These are phyloP conservation scores for Nepenthes alata DNA, from an alignment of 179 eudicot genomes.

Conservation along the genomic window DNA sequence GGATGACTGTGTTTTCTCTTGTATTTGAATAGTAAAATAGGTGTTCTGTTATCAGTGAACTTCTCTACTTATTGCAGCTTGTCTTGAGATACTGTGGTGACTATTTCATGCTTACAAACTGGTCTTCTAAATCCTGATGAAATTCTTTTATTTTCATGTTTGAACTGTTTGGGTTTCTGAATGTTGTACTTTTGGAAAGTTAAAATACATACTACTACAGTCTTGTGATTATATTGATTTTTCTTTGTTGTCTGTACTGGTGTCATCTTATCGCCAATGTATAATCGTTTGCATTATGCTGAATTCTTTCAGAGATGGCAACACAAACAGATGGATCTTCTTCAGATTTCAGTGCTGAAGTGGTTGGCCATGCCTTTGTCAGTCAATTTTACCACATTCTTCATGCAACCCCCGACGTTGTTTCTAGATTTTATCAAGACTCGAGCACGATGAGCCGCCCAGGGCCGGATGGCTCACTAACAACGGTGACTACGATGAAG, in stretches of 20 bases:
- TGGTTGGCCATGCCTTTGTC: conserved; percentile 31
- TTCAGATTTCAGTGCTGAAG: conserved; percentile 11
- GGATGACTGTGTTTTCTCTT: too few species aligned
- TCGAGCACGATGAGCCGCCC: conserved; percentile 39
- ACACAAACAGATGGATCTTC: conserved; percentile 6
- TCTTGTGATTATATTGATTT: background rate
- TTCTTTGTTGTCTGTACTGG: background rate
- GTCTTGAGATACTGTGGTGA: too few species aligned
- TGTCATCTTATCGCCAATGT: background rate
- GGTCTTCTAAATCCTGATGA: too few species aligned
- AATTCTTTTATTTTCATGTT: too few species aligned
- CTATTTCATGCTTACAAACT: too few species aligned
- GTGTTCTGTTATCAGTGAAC: too few species aligned
- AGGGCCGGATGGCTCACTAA: conserved; percentile 22
- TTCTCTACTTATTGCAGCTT: too few species aligned
- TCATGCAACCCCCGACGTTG: conserved; percentile 24
- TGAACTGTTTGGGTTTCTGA: too few species aligned
- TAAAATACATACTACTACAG: background rate
- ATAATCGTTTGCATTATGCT: background rate
- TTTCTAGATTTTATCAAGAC: conserved; percentile 35
- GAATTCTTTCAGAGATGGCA: conserved; percentile 1
- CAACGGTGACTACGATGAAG: conserved; percentile 23
- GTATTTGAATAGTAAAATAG: too few species aligned
- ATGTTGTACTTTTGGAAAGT: too few species aligned
- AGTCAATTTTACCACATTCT: conserved; percentile 27